phyloP scores from a whole-genome alignment of 1,284 basidiomycete genomes.

The Apiotrichum siamense region DNA sequence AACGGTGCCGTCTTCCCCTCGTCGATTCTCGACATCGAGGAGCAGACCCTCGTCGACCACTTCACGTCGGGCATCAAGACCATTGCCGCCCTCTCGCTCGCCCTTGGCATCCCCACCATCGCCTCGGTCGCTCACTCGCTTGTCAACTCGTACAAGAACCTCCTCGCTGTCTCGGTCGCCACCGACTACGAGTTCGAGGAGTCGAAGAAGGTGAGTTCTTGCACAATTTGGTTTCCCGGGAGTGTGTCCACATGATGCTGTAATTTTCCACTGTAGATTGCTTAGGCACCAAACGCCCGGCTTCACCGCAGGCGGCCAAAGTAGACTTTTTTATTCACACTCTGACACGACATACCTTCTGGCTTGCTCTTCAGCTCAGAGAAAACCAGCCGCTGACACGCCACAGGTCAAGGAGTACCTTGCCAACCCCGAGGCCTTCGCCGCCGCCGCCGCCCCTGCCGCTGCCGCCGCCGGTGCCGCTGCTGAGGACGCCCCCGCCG shows the following conservation, averaged over 20 bases:
- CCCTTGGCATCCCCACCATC: constrained; percentile 91
- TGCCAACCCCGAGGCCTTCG: constrained; percentile 95
- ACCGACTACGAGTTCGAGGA: constrained; percentile 96
- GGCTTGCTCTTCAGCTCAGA: not conserved
- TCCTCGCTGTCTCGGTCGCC: constrained; percentile 80
- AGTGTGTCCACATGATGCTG: constrained; percentile 20
- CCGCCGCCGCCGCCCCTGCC: constrained; percentile 64
- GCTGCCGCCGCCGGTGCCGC: constrained; percentile 54
- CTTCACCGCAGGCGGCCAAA: constrained; percentile 32
- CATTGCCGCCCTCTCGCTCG: constrained; percentile 91
- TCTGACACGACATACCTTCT: constrained; percentile 22
- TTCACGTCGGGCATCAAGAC: constrained; percentile 93
- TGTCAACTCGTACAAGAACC: constrained; percentile 99
- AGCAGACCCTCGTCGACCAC: constrained; percentile 80
- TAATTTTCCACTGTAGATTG: constrained; percentile 47
- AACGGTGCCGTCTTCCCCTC: constrained; percentile 84
- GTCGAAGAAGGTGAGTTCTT: constrained; percentile 70
- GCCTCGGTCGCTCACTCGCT: constrained; percentile 90
- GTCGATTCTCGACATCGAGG: constrained; percentile 88
- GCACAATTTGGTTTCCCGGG: not conserved
- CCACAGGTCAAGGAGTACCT: constrained; percentile 86
- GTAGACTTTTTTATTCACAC: constrained; percentile 32
- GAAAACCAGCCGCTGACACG: too few species aligned
- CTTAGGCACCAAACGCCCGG: constrained; percentile 49
- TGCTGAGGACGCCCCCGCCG: constrained; percentile 53